Conservation (phyloP, 2,329 filamentous ascomycete species). For the Colletotrichum spaethianum region DNA sequence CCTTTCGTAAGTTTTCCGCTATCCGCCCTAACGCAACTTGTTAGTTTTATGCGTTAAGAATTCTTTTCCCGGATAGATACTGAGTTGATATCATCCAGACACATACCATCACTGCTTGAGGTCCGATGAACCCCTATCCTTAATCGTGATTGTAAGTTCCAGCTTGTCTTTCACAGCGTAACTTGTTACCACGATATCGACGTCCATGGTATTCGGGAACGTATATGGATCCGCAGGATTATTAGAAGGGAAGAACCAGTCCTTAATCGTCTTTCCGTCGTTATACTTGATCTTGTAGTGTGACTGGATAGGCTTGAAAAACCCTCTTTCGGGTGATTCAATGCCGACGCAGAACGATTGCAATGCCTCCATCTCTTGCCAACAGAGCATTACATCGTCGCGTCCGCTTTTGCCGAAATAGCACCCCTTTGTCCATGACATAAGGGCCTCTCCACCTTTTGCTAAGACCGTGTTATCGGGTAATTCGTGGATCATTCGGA, state of each 20-base stretch:
- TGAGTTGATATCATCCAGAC: background rate
- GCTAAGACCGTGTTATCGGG: background rate
- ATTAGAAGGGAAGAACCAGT: constrained; percentile 19
- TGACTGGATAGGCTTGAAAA: constrained; percentile 32
- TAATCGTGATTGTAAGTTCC: constrained; percentile 17
- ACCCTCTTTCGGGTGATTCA: constrained; percentile 33
- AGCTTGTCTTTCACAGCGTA: constrained; percentile 22
- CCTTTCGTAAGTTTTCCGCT: no score
- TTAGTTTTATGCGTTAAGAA: background rate
- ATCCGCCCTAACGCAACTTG: background rate
- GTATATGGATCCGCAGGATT: constrained; percentile 20
- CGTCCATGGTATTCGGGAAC: constrained; percentile 30
- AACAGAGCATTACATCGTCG: constrained; percentile 28
- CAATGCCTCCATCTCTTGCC: constrained; percentile 36
- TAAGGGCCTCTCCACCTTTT: background rate
- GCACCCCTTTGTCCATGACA: constrained; percentile 36
- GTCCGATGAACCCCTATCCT: constrained; percentile 2
- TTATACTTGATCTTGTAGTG: constrained; percentile 35
- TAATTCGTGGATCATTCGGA: constrained; percentile 15
- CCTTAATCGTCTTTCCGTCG: constrained; percentile 20
- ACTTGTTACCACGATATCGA: constrained; percentile 20
- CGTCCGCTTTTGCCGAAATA: constrained; percentile 34
- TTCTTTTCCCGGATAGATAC: no score
- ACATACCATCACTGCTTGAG: background rate
- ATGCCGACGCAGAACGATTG: constrained; percentile 35